A percentile compares a stretch with the other conserved stretches of the same genome.
These are phyloP conservation scores for Leucogyrophana mollusca DNA, from an alignment of 768 basidiomycete species.

Conservation along the genomic window DNA sequence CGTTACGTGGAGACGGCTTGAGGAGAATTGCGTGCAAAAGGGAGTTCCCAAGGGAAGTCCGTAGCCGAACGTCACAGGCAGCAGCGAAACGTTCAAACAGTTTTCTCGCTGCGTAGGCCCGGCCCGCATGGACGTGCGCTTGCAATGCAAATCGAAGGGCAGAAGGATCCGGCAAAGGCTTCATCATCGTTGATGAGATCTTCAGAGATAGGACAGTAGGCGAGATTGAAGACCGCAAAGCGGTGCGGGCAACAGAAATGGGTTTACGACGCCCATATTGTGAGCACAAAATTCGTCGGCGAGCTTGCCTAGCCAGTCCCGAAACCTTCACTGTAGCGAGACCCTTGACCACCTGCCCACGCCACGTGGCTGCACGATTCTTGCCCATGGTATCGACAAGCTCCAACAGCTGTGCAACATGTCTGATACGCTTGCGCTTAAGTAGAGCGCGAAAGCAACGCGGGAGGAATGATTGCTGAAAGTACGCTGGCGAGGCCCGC, in stretches of 20 bases:
- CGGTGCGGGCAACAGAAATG: slow-evolving; percentile 4
- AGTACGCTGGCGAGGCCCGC: slow-evolving; percentile 29
- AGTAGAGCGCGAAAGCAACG: slow-evolving; percentile 40
- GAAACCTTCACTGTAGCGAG: no score
- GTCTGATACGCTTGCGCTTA: slow-evolving; percentile 35
- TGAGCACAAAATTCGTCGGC: no score
- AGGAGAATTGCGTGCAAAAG: slow-evolving; percentile 47
- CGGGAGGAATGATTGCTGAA: slow-evolving; percentile 39
- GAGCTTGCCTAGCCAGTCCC: no score
- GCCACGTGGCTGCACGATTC: no score
- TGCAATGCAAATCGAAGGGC: slow-evolving; percentile 34
- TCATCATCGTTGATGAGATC: slow-evolving; percentile 15
- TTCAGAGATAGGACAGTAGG: slow-evolving; percentile 1
- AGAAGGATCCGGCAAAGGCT: slow-evolving; percentile 23
- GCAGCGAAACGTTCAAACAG: slow-evolving; percentile 32
- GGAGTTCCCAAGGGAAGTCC: slow-evolving; percentile 54
- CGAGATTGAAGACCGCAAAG: slow-evolving; percentile 9
- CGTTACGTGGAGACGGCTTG: slow-evolving; percentile 34
- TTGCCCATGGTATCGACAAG: slow-evolving; percentile 10
- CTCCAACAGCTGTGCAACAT: slow-evolving; percentile 32
- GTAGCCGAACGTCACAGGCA: slow-evolving; percentile 27
- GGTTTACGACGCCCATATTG: slow-evolving; percentile 12
- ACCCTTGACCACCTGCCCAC: no score
- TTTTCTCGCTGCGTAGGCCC: slow-evolving; percentile 42
- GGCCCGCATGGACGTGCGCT: slow-evolving; percentile 40